Percentiles rank a stretch among this genome's conserved stretches.
Conservation (phyloP, 2,329 filamentous ascomycete genomes). For the Epichloe brachyelytri region DNA sequence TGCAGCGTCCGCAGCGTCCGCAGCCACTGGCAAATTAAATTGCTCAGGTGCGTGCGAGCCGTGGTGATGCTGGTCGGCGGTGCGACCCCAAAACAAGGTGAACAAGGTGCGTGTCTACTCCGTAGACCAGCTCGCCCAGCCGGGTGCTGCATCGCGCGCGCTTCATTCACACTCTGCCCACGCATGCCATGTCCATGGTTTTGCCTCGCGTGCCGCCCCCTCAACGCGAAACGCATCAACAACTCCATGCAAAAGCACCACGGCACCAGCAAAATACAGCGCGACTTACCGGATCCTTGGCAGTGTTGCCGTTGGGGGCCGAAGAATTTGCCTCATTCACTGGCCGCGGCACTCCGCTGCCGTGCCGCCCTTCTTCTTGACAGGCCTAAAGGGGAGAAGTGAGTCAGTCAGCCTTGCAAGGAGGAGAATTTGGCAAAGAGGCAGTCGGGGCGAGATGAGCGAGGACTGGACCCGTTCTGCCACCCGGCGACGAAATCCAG, state of each 20-base stretch:
- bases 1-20: background rate
- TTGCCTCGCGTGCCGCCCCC: too few relatives aligned
- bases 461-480: background rate
- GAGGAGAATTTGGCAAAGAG: background rate
- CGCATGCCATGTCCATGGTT: too few relatives aligned
- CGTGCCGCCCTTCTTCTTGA: constrained; percentile 58
- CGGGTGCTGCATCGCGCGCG: background rate
- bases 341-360: constrained; percentile 55
- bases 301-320: constrained; percentile 37
- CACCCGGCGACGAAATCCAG: background rate
- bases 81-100: too few relatives aligned
- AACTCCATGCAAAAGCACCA: background rate
- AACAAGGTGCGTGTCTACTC: too few relatives aligned
- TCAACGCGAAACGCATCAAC: background rate
- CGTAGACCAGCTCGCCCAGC: too few relatives aligned
- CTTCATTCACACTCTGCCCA: background rate
- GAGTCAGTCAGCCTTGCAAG: background rate
- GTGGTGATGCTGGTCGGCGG: constrained; percentile 2
- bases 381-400: constrained; percentile 39
- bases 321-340: constrained; percentile 53
- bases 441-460: background rate
- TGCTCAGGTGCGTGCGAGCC: background rate
- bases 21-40: constrained; percentile 1
- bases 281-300: constrained; percentile 39
- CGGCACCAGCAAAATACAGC: background rate